A percentile compares a stretch with the other conserved stretches of the same genome.
These are phyloP conservation scores for Pseudocercospora ulei DNA, from an alignment of 2,329 filamentous ascomycete genomes.

Conservation along the genomic window DNA sequence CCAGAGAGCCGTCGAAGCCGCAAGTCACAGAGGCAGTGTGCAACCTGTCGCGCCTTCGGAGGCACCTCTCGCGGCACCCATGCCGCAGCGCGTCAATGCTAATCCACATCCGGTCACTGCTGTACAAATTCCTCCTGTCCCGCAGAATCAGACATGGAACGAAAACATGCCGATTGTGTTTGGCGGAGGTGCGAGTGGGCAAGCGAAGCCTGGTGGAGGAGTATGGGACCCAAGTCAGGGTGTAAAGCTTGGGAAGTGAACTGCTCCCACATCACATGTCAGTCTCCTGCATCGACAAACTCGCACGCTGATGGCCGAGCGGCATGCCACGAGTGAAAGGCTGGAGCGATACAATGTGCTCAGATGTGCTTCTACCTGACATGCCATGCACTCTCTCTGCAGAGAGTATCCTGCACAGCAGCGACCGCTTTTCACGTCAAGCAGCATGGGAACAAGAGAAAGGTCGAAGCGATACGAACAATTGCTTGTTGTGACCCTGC, in stretches of 20 bases:
- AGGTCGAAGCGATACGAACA: too few species aligned
- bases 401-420: too few species aligned
- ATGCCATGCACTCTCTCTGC: too few species aligned
- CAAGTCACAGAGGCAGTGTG: slow-evolving; percentile 16
- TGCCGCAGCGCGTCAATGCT: slow-evolving; percentile 33
- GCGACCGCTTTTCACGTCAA: too few species aligned
- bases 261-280: slow-evolving; percentile 54
- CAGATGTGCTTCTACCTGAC: too few species aligned
- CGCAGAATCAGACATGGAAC: slow-evolving; percentile 28
- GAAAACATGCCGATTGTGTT: slow-evolving; percentile 34
- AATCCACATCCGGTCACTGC: slow-evolving; percentile 32
- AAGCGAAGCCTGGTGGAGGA: slow-evolving; percentile 6
- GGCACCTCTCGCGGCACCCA: slow-evolving; percentile 47
- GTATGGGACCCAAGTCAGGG: slow-evolving; percentile 29
- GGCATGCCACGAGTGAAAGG: too few species aligned
- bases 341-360: too few species aligned
- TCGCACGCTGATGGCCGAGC: too few species aligned
- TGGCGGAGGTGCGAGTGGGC: slow-evolving; percentile 17
- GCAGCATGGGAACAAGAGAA: too few species aligned
- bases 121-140: slow-evolving; percentile 23
- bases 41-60: slow-evolving; percentile 18
- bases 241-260: slow-evolving; percentile 23
- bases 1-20: slow-evolving; percentile 27
- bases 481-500: too few species aligned
- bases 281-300: slow-evolving; percentile 63